Percentiles rank a stretch among this genome's conserved stretches.
These are phyloP conservation scores for Metarhizium humberi DNA, from an alignment of 2,329 filamentous ascomycete genomes.

Conservation along the genomic window DNA sequence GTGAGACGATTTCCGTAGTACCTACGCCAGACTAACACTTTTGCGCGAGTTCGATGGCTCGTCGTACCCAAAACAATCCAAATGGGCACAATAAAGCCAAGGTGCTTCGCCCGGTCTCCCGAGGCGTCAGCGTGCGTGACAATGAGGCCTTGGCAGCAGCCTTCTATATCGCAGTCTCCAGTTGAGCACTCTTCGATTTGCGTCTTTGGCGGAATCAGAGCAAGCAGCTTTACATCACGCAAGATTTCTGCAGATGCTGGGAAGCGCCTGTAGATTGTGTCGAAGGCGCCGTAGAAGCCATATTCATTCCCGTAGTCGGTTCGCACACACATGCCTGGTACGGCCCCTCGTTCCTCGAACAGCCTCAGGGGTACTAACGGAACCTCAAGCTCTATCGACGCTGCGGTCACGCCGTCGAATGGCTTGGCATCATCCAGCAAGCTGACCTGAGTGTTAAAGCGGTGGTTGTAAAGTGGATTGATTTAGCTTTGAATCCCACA, in stretches of 20 bases:
- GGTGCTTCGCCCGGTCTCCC: no score
- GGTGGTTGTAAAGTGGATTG: no score
- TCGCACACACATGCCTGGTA: neutral
- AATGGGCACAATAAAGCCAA: no score
- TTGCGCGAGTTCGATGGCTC: no score
- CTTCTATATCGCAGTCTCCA: neutral
- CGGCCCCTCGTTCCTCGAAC: neutral
- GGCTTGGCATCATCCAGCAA: neutral
- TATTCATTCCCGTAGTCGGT: neutral
- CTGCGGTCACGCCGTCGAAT: neutral
- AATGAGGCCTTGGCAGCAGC: no score
- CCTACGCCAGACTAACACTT: no score
- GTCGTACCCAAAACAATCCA: no score
- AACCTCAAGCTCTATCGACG: neutral
- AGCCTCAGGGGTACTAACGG: neutral
- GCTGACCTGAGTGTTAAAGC: no score
- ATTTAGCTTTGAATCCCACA: no score
- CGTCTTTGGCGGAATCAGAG: conserved; percentile 2
- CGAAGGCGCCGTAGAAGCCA: neutral
- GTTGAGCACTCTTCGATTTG: neutral
- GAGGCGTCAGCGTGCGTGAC: no score
- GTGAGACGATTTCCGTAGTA: no score
- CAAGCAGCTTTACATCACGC: neutral
- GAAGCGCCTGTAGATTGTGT: conserved; percentile 1
- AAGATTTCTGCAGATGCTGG: neutral